These are phyloP conservation scores for Purpureocillium takamizusanense DNA, from an alignment of 2,329 filamentous ascomycete species.

Conservation along the genomic window DNA sequence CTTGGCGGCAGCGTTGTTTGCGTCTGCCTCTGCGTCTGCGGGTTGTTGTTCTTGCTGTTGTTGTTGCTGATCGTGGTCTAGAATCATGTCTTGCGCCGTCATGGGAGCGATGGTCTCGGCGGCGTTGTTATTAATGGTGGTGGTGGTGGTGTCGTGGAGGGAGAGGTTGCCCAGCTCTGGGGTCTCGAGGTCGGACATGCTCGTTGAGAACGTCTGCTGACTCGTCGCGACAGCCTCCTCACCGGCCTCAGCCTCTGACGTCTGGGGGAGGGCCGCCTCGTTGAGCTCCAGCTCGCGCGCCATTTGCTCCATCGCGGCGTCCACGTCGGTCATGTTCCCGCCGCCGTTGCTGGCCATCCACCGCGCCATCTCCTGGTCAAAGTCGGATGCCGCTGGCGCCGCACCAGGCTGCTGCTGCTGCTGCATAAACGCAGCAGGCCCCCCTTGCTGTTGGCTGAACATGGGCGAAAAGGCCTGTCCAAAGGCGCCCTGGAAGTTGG, in stretches of 20 bases:
- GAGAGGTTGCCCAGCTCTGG: slow-evolving; percentile 23
- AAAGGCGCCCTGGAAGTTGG: slow-evolving; percentile 21
- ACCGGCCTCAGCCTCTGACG: slow-evolving; percentile 3
- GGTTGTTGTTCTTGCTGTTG: slow-evolving; percentile 5
- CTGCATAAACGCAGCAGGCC: slow-evolving; percentile 12
- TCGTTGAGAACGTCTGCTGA: neutral
- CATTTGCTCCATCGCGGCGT: slow-evolving; percentile 33
- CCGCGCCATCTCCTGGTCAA: slow-evolving; percentile 29
- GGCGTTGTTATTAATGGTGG: too few relatives aligned
- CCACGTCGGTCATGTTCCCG: slow-evolving; percentile 27
- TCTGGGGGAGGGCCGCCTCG: slow-evolving; percentile 17
- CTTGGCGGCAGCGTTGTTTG: slow-evolving; percentile 10
- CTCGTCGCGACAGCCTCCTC: neutral
- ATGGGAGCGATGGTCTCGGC: slow-evolving; percentile 1
- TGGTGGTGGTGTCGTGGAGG: slow-evolving; percentile 8
- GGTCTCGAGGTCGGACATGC: slow-evolving; percentile 18
- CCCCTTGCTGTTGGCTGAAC: slow-evolving; percentile 15
- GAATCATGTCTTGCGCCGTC: slow-evolving; percentile 5
- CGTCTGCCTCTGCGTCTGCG: too few relatives aligned
- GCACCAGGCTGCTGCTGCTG: slow-evolving; percentile 10
- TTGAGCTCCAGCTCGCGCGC: slow-evolving; percentile 29
- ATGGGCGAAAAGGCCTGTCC: slow-evolving; percentile 17
- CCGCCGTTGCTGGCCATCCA: slow-evolving; percentile 29
- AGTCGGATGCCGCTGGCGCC: slow-evolving; percentile 21
- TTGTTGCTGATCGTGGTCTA: neutral